Percentiles rank a stretch among this genome's conserved stretches.
phyloP scores from a whole-genome alignment of 2,329 filamentous ascomycete genomes.

The Cadophora sp. region DNA sequence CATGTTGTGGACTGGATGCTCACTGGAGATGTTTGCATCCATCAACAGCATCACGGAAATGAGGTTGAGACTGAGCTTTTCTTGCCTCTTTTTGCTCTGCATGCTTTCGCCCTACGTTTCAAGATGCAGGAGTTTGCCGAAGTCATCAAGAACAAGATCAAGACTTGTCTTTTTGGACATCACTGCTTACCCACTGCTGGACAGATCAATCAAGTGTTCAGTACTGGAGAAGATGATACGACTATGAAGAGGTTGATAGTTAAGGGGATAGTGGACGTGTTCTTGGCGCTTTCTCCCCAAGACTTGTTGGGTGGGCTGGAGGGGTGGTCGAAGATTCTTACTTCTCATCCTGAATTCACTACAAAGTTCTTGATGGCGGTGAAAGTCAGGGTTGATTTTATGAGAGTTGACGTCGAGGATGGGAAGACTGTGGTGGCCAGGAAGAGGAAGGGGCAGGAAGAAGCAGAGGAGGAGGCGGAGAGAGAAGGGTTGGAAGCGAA shows the following conservation, averaged over 20 bases:
- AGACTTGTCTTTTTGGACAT: not conserved
- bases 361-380: not conserved
- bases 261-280: not conserved
- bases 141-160: not conserved
- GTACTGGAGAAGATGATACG: not conserved
- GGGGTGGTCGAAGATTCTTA: not conserved
- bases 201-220: not conserved
- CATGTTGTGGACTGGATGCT: not conserved
- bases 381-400: not conserved
- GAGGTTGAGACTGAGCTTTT: not conserved
- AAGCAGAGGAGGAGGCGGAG: not conserved
- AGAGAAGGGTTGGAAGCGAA: not conserved
- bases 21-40: not conserved
- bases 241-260: not conserved
- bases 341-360: not conserved
- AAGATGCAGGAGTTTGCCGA: not conserved
- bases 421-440: not conserved
- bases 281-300: not conserved
- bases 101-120: not conserved
- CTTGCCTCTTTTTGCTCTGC: not conserved
- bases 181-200: not conserved
- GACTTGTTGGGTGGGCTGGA: not conserved
- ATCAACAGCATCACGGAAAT: not conserved
- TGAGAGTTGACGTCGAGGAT: not conserved
- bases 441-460: not conserved